Conservation (phyloP, 2,329 filamentous ascomycete genomes). For the Phaeosphaeria sp. region DNA sequence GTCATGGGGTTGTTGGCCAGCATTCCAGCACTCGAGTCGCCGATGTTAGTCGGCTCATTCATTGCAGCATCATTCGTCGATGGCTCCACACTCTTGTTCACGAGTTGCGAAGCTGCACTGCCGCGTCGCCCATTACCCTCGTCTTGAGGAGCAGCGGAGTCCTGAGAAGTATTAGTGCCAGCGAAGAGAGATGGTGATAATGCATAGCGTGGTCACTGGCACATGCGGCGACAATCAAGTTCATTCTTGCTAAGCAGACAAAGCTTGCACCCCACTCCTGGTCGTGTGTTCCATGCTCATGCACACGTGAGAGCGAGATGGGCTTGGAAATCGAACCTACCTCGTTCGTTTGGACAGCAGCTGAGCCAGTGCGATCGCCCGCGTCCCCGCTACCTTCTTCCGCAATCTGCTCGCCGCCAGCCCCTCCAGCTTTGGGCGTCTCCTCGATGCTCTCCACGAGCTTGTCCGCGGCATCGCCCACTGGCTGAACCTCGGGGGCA, state of each 20-base stretch:
- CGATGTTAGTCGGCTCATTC: slow-evolving; percentile 24
- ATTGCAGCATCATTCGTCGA: slow-evolving; percentile 22
- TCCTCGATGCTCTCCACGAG: slow-evolving; percentile 40
- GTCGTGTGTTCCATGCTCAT: slow-evolving; percentile 9
- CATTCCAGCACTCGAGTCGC: slow-evolving; percentile 24
- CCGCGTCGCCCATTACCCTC: slow-evolving; percentile 21
- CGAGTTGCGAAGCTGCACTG: slow-evolving; percentile 23
- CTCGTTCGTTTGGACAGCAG: slow-evolving; percentile 26
- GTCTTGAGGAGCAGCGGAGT: slow-evolving; percentile 14
- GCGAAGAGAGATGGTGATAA: slow-evolving; percentile 9
- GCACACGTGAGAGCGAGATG: slow-evolving; percentile 1
- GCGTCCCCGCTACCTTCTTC: slow-evolving; percentile 17
- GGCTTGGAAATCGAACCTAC: slow-evolving; percentile 26
- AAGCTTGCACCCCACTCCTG: slow-evolving; percentile 4
- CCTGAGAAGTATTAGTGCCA: slow-evolving; percentile 25
- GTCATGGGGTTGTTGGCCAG: slow-evolving; percentile 31
- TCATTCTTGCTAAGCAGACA: slow-evolving; percentile 23
- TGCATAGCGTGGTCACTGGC: slow-evolving; percentile 24
- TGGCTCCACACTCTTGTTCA: slow-evolving; percentile 24
- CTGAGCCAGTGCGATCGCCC: slow-evolving; percentile 22
- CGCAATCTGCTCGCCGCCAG: slow-evolving; percentile 13
- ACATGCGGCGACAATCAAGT: slow-evolving; percentile 26
- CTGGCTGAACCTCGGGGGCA: slow-evolving; percentile 27
- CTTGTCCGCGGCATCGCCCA: slow-evolving; percentile 30
- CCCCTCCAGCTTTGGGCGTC: slow-evolving; percentile 16